Evolutionary conservation across 129 eudicot species (phyloP), one percentile per base, ranked within the genome.

Genomic region (Pittosporum tobira): DNA sequence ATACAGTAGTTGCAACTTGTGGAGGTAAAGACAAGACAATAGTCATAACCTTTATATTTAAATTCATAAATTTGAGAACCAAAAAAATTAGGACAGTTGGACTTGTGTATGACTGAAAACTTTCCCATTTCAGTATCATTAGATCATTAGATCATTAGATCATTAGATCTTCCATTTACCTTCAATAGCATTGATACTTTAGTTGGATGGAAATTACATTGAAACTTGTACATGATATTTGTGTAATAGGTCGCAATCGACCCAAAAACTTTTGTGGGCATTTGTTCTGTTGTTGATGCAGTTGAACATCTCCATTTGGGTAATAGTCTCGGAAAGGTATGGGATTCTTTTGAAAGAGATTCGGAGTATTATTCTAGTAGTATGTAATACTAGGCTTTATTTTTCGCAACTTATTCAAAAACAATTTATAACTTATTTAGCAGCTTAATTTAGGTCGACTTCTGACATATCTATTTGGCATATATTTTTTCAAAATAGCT

Each of bases 11-110:
- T 65, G 98, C 98, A 46, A 91, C 98, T 6, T 91, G 98, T 76
- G 98, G 98, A 78, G 96, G 98, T 59, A 73, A 83, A 78, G 95
- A 78, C 44, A 91, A 91, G 85, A 90, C 98, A n/a, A n/a, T n/a
- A 10, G 14, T 40, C 46, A 10, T 13, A 40, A 1, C 16, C 14
- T 40, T n/a, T 0, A 12, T n/a, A 40, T 38, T 10, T 38, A 38
- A 38, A 38, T 38, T 12, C 16, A 12, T 12, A 38, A 38, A 27
- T 11, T 51, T 51, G 57, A 51, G 4, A 23, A 11, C 1, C 0
- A 51, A 51, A 11, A n/a, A n/a, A n/a, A n/a, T n/a, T n/a, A n/a
- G n/a, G n/a, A n/a, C n/a, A n/a, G n/a, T n/a, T n/a, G n/a, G n/a
- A n/a, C n/a, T 52, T 9, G 57, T 20, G 25, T 11, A 14, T 13